phyloP scores from a whole-genome alignment of 2,329 filamentous ascomycete genomes.

The Exophiala calicioides region DNA sequence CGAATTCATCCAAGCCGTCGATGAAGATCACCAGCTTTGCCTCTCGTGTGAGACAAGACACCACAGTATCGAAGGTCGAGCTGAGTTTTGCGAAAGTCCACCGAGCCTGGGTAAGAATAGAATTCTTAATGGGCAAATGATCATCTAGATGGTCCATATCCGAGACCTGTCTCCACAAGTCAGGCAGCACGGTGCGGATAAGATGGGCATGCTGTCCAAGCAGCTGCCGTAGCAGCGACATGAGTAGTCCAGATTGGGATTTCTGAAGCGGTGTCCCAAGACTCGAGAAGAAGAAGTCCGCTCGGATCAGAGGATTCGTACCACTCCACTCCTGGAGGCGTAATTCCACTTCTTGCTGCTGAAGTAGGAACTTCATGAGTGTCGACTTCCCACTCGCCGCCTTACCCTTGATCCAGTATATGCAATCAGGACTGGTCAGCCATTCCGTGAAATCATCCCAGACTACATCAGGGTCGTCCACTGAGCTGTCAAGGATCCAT shows the following conservation, averaged over 20 bases:
- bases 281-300: slow-evolving; percentile 15
- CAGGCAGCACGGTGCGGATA: slow-evolving; percentile 6
- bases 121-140: too few species aligned
- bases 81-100: neutral
- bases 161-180: neutral
- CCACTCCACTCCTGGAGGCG: slow-evolving; percentile 5
- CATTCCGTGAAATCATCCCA: slow-evolving; percentile 3
- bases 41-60: neutral
- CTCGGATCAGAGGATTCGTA: neutral
- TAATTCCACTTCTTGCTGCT: neutral
- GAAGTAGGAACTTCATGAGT: slow-evolving; percentile 15
- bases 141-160: too few species aligned
- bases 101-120: neutral
- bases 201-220: slow-evolving; percentile 3
- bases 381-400: slow-evolving; percentile 15
- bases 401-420: slow-evolving; percentile 11
- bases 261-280: slow-evolving; percentile 7
- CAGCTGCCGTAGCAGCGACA: slow-evolving; percentile 4
- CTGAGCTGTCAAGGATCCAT: slow-evolving; percentile 1
- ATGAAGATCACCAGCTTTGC: slow-evolving; percentile 12
- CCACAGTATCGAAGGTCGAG: slow-evolving; percentile 1
- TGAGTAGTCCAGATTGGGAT: slow-evolving; percentile 5
- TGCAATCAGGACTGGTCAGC: neutral
- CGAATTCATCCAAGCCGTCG: slow-evolving; percentile 14
- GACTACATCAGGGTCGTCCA: too few species aligned